A percentile compares a stretch with the other conserved stretches of the same genome.
Evolutionary conservation across 108 stramenopile genomes (phyloP).

Genomic region (Fistulifera pelliculosa): DNA sequence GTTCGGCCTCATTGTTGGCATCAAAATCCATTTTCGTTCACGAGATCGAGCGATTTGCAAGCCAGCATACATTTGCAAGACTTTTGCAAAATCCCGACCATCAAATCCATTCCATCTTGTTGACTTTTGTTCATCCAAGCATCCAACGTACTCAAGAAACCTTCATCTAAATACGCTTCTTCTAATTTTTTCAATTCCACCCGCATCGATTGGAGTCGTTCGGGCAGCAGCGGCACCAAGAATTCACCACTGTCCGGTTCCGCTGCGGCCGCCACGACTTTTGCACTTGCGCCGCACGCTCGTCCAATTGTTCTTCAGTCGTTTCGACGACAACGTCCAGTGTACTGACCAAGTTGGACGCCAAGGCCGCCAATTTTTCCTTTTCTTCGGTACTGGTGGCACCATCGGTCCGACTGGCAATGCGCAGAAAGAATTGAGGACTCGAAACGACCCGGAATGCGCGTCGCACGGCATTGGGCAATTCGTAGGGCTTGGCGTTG

Average conservation of each 20-base stretch:
- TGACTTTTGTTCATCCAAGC: slow-evolving; percentile 86
- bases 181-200: slow-evolving; percentile 44
- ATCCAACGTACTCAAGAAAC: slow-evolving; percentile 75
- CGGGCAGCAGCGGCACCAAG: slow-evolving; percentile 61
- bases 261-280: slow-evolving; percentile 70
- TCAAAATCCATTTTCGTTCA: slow-evolving; percentile 11
- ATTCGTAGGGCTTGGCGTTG: slow-evolving; percentile 74
- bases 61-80: slow-evolving; percentile 85
- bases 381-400: slow-evolving; percentile 32
- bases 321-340: slow-evolving; percentile 70
- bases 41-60: slow-evolving; percentile 49
- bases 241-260: slow-evolving; percentile 83
- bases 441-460: slow-evolving; percentile 79
- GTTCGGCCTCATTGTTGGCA: slow-evolving; percentile 26
- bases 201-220: slow-evolving; percentile 63
- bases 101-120: slow-evolving; percentile 85
- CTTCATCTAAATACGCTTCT: slow-evolving; percentile 56
- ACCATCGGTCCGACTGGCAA: slow-evolving; percentile 62
- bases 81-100: slow-evolving; percentile 82
- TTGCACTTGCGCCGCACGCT: slow-evolving; percentile 73
- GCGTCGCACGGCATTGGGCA: slow-evolving; percentile 71
- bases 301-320: slow-evolving; percentile 65
- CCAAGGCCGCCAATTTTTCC: slow-evolving; percentile 54
- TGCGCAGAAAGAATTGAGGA: slow-evolving; percentile 79
- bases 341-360: slow-evolving; percentile 63